phyloP scores from a whole-genome alignment of 2,329 filamentous ascomycete genomes.

The Neonectria sp. region DNA sequence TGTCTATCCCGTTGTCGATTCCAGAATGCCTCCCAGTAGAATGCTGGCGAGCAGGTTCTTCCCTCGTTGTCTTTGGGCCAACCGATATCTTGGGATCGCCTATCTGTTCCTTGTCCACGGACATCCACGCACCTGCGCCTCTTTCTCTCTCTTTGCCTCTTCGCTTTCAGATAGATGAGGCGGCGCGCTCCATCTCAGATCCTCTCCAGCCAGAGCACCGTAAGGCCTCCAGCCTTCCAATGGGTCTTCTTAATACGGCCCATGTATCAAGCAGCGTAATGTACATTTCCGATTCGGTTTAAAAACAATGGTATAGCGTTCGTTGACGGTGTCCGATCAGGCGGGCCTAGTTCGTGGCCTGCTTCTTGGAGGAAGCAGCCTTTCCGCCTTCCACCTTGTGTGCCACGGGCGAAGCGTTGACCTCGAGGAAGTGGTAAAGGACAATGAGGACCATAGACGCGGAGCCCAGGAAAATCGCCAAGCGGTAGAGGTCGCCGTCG shows the following conservation, averaged over 20 bases:
- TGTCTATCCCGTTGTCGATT: neutral
- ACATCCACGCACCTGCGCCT: neutral
- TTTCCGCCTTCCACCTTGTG: conserved; percentile 33
- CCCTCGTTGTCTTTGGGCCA: neutral
- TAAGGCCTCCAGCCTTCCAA: neutral
- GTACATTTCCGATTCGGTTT: conserved; percentile 14
- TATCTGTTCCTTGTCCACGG: neutral
- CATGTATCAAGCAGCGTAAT: conserved; percentile 11
- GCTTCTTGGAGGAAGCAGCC: conserved; percentile 34
- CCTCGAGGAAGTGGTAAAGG: conserved; percentile 95
- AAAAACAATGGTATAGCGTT: conserved; percentile 7
- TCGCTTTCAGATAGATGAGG: neutral
- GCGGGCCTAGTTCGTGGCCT: conserved; percentile 29
- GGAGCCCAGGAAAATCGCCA: conserved; percentile 94
- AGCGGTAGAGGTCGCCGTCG: conserved; percentile 89
- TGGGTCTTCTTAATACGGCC: neutral
- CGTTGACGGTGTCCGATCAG: conserved; percentile 5
- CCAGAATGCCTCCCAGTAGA: neutral
- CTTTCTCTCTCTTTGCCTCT: neutral
- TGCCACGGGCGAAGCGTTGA: conserved; percentile 73
- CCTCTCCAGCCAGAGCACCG: neutral
- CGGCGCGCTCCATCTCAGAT: neutral
- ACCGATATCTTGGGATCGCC: neutral
- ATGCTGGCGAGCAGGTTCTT: neutral
- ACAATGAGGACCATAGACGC: conserved; percentile 93